Evolutionary conservation across 768 basidiomycete genomes (phyloP), one percentile per base, ranked within the genome.

Genomic region (Hortiboletus campestris): DNA sequence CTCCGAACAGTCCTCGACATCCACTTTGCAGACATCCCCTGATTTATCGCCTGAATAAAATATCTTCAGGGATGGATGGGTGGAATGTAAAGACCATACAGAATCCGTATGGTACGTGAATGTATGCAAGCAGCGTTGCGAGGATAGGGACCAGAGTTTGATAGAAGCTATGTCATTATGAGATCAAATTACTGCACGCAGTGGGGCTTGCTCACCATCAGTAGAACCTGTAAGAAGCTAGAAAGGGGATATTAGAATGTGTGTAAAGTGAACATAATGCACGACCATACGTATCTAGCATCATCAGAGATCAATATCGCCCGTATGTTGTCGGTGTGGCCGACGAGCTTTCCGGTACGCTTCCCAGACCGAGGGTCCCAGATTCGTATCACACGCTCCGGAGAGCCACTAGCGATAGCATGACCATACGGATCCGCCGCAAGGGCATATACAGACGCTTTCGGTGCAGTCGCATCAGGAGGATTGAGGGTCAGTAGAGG

Each of bases 261-360:
- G 40, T 29, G 54, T 25, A 60, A 45, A 59, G 52, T 6, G 48
- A 38, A 50, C 39, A 44, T 13, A 53, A 43, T 41, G 20, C 34
- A 51, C 38, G 16, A 49, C 76, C 92, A 71, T 67, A 95, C 92
- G 71, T 93, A 94, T 83, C 83, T 83, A 22, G 91, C 86, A 70
- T 98, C 95, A 29, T 94, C 93, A 6, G 91, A 91, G 1, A 98
- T 79, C 20, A 95, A 71, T 42, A 98, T 88, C 5, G 92, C 84
- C 10, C 96, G 82, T 56, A 99, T 94, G 63, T 98, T 98, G 71
- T 99, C 97, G 0, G 96, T 96, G 69, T 99, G 96, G 0, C 96
- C 96, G 8, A 98, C 92, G 1, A 98, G 80, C 66, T 97, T 93
- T 12, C 87, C 83, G 3, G 80, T 85, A 42, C 89, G 79, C 65